These are phyloP conservation scores for Calonectria naviculata DNA, from an alignment of 2,329 filamentous ascomycete genomes.

Conservation along the genomic window DNA sequence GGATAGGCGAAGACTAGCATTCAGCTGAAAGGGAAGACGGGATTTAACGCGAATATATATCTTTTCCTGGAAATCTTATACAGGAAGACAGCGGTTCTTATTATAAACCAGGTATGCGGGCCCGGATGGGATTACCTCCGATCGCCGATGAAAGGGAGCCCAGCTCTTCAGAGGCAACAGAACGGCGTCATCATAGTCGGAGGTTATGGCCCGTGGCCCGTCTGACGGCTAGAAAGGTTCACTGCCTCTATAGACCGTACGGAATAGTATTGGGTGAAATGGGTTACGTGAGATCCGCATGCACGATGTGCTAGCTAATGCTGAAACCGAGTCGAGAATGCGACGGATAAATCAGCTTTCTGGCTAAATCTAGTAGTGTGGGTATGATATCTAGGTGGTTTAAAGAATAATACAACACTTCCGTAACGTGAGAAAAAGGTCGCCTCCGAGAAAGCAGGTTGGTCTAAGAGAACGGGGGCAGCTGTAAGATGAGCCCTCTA, in stretches of 20 bases:
- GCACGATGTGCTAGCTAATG: not conserved
- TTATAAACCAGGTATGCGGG: not conserved
- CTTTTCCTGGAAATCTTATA: not conserved
- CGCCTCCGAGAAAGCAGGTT: not conserved
- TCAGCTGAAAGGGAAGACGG: not conserved
- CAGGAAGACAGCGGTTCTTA: not conserved
- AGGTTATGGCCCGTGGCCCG: not conserved
- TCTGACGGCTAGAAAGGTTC: not conserved
- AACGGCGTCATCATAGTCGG: not conserved
- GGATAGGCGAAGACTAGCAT: no score
- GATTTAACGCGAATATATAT: not conserved
- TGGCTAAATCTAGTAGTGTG: no score
- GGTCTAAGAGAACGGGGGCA: not conserved
- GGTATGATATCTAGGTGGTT: no score
- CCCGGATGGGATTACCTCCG: not conserved
- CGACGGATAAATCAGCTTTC: not conserved
- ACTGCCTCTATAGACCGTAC: not conserved
- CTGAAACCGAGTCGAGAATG: not conserved
- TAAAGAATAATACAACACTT: no score
- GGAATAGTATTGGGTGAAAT: not conserved
- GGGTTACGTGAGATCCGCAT: not conserved
- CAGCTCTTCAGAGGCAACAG: not conserved
- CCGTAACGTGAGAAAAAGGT: slow-evolving; percentile 15
- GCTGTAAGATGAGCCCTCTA: no score
- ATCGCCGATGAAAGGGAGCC: not conserved